A percentile compares a stretch with the other conserved stretches of the same genome.
phyloP scores from a whole-genome alignment of 202 grass and related monocot genomes.

The Panicum virgatum region DNA sequence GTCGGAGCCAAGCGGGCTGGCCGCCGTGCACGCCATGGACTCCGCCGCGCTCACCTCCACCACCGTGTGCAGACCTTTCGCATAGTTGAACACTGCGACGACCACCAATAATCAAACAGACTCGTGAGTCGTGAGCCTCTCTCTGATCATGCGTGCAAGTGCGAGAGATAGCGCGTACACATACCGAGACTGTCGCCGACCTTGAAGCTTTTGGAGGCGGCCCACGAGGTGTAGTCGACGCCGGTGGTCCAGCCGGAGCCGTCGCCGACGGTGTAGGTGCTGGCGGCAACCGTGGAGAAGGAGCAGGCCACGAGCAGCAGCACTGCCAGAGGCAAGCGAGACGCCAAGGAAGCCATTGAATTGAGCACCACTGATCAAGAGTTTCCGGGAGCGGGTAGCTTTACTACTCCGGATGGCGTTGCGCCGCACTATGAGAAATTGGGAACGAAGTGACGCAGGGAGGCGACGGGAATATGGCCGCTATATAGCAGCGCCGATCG shows the following conservation, averaged over 20 bases:
- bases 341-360: constrained; percentile 14
- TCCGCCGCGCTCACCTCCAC: constrained; percentile 59
- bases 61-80: constrained; percentile 60
- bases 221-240: constrained; percentile 70
- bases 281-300: constrained; percentile 33
- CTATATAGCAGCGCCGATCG: constrained; percentile 31
- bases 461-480: background rate
- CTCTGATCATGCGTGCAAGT: background rate
- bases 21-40: constrained; percentile 73
- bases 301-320: constrained; percentile 49
- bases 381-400: background rate
- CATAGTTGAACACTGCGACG: constrained; percentile 64
- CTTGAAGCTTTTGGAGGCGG: constrained; percentile 48
- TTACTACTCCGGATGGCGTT: background rate
- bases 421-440: constrained; percentile 11
- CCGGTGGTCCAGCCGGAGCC: constrained; percentile 72
- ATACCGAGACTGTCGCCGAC: constrained; percentile 70
- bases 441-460: constrained; percentile 8
- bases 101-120: background rate
- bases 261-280: constrained; percentile 76
- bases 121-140: background rate
- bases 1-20: constrained; percentile 60
- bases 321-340: constrained; percentile 23
- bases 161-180: background rate
- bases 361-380: background rate